Evolutionary conservation across 352 stramenopile species (phyloP).

Genomic region (Phytopythium ostracodes): DNA sequence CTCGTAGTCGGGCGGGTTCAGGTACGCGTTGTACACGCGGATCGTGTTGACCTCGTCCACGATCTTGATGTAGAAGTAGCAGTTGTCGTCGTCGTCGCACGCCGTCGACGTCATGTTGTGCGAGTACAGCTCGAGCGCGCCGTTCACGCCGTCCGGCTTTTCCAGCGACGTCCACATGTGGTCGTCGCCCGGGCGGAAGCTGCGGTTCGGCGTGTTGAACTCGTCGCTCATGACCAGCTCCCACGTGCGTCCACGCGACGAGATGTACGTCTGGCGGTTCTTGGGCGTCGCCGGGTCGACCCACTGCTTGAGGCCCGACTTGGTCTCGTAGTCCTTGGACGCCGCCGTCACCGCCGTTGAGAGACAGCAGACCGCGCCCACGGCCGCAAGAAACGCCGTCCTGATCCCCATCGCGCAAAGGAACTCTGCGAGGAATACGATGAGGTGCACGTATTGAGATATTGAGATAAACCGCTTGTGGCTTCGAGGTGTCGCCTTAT

Average conservation of each 20-base stretch:
- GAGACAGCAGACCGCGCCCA: neutral
- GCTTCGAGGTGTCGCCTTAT: neutral
- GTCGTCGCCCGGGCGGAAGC: conserved; percentile 89
- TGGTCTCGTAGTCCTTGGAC: conserved; percentile 27
- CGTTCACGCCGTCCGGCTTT: conserved; percentile 93
- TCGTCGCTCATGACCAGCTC: conserved; percentile 92
- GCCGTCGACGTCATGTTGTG: conserved; percentile 73
- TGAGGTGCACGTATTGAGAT: neutral
- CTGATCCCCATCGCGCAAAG: neutral
- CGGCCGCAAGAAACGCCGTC: neutral
- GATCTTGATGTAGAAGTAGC: conserved; percentile 59
- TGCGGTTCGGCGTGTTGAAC: conserved; percentile 83
- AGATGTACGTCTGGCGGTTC: conserved; percentile 27
- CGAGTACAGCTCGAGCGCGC: conserved; percentile 91
- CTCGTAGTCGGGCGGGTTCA: conserved; percentile 41
- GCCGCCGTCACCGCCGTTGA: conserved; percentile 1
- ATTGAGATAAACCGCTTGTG: neutral
- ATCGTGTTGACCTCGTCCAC: conserved; percentile 40
- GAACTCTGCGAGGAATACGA: neutral
- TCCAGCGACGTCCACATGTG: conserved; percentile 92
- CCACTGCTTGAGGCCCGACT: conserved; percentile 48
- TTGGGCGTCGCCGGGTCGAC: conserved; percentile 47
- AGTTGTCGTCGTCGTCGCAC: conserved; percentile 43
- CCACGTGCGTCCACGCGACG: conserved; percentile 42
- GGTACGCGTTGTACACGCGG: conserved; percentile 53